phyloP scores from a whole-genome alignment of 805 yeast species.

The Jamesozyma jinghongensis region DNA sequence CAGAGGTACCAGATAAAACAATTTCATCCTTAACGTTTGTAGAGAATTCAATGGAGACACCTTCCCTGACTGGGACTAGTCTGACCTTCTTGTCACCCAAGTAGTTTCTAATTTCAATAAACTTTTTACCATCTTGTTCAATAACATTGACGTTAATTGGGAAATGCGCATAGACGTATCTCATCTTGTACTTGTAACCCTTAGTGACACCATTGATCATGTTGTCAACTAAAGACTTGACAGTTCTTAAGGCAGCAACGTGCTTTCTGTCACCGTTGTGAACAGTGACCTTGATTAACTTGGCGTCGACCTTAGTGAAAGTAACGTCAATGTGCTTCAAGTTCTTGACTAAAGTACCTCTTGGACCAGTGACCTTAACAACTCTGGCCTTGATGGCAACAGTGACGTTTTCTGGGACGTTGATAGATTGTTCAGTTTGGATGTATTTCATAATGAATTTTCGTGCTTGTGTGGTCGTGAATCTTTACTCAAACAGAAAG shows the following conservation, averaged over 20 bases:
- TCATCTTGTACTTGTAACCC: constrained; percentile 99
- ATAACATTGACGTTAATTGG: constrained; percentile 96
- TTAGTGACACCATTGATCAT: constrained; percentile 97
- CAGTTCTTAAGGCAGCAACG: constrained; percentile 99
- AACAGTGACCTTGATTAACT: constrained; percentile 83
- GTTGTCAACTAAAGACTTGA: constrained; percentile 89
- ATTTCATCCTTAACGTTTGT: constrained; percentile 89
- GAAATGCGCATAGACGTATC: constrained; percentile 99
- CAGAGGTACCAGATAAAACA: constrained; percentile 59
- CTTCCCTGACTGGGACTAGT: constrained; percentile 75
- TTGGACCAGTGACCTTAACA: constrained; percentile 91
- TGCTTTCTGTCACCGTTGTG: constrained; percentile 99
- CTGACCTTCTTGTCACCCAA: constrained; percentile 99
- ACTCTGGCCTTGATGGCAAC: constrained; percentile 85
- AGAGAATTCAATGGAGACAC: constrained; percentile 80
- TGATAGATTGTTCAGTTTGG: constrained; percentile 76
- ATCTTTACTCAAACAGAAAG: too few relatives aligned
- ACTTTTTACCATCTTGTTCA: constrained; percentile 60
- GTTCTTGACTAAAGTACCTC: constrained; percentile 88
- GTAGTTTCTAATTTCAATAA: constrained; percentile 97
- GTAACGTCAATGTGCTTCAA: constrained; percentile 92
- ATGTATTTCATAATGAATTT: constrained; percentile 59
- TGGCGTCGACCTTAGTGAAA: constrained; percentile 63
- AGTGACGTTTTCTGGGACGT: constrained; percentile 86
- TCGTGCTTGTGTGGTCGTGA: neutral